Base-by-base conservation (phyloP, 345 rosid genomes). In the Gossypium rotundifolium region DNA sequence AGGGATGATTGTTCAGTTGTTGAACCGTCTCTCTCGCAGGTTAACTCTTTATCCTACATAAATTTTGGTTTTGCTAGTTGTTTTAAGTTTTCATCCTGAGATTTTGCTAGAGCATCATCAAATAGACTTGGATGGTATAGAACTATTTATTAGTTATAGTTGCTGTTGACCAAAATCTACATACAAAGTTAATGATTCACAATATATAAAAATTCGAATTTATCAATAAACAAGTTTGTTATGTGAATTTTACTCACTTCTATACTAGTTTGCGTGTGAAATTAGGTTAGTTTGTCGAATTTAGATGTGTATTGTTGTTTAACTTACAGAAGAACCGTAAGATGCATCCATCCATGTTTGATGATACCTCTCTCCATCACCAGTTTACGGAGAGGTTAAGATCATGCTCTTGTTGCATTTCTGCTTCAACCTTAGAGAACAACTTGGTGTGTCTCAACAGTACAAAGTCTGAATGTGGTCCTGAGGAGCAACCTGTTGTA, bases 281-380 rank as follows among this genome's bases (percentile, higher is more conserved):
- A 59, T 64, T 75, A 38, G 48, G 66, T 62, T 22, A 20, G 22
- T 75, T 33, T 79, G 42, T 66, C 52, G 53, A 38, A 64, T 29
- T 77, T 48, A 40, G 73, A 45, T 42, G 69, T 14, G 38, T 23
- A 11, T 60, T 70, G 22, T 22, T 48, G 67, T 74, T 42, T 76
- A 62, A 79, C 78, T 83, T 83, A 81, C 90, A 91, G 94, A 86
- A 61, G 70, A 73, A 81, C 73, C 88, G 76, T 78, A 84, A 74
- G 83, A 76, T 88, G 82, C 84, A 84, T 74, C 89, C 90, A 9
- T 81, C 88, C 71, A 81, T 87, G 87, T 86, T 83, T 27, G 91
- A 85, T 65, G 88, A 84, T 58, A 18, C 18, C 65, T 42, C 48
- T 65, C 64, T 14, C 16, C 20, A 13, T 62, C 76, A 65, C 23